A percentile compares a stretch with the other conserved stretches of the same genome.
Conservation (phyloP, 768 basidiomycete species). For the Mycena vitilis region DNA sequence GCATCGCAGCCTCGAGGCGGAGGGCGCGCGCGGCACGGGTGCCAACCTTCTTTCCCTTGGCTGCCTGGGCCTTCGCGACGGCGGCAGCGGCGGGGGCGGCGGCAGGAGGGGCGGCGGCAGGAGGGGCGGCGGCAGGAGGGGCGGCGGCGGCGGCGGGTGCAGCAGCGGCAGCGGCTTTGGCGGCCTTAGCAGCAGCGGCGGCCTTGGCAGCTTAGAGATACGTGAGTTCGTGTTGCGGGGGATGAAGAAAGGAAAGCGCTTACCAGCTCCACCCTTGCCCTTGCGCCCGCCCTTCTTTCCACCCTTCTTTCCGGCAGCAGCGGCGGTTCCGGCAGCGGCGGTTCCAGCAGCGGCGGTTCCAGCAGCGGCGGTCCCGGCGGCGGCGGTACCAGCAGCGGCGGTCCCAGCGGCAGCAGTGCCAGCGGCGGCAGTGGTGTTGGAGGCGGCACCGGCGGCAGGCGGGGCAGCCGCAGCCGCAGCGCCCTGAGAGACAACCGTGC, state of each 20-base stretch:
- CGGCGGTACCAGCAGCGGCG: constrained; percentile 33
- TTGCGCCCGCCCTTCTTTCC: not conserved
- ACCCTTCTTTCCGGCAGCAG: not conserved
- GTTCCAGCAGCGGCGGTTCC: constrained; percentile 36
- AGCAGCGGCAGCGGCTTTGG: constrained; percentile 11
- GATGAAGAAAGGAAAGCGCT: no score
- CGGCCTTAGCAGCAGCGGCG: not conserved
- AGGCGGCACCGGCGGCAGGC: constrained; percentile 22
- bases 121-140: constrained; percentile 1
- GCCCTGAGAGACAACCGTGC: constrained; percentile 57
- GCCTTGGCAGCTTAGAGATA: constrained; percentile 3
- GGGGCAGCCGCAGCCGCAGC: constrained; percentile 34
- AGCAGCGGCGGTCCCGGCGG: constrained; percentile 16
- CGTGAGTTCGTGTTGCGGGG: not conserved
- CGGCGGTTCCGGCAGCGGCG: constrained; percentile 31
- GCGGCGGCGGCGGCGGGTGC: not conserved
- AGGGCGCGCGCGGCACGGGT: constrained; percentile 29
- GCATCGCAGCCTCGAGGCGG: constrained; percentile 18
- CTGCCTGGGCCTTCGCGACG: constrained; percentile 1
- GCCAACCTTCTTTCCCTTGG: constrained; percentile 24
- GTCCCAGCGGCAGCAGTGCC: constrained; percentile 22
- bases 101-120: not conserved
- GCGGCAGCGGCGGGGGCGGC: constrained; percentile 10
- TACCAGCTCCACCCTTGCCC: not conserved
- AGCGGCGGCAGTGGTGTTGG: constrained; percentile 33